Evolutionary conservation across 2,329 filamentous ascomycete genomes (phyloP).

Genomic region (Alternaria sp.): DNA sequence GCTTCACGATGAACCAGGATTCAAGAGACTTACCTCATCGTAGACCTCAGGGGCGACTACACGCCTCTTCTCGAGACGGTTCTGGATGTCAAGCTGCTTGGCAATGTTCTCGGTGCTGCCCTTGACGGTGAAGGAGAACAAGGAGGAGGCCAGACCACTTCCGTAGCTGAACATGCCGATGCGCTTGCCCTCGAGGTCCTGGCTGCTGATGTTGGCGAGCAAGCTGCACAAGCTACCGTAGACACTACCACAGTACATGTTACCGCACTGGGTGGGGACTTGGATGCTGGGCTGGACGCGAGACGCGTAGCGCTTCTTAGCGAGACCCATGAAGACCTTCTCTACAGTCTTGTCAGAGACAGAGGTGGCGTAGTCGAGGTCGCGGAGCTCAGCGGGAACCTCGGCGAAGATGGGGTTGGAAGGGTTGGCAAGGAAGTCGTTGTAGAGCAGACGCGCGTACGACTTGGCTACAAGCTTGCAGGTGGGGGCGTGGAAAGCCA

Average conservation of each 20-base stretch:
- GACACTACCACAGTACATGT: conserved; percentile 65
- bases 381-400: conserved; percentile 59
- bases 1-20: conserved; percentile 9
- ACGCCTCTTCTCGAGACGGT: conserved; percentile 56
- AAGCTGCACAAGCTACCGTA: conserved; percentile 61
- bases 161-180: conserved; percentile 63
- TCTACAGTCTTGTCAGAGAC: conserved; percentile 62
- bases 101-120: conserved; percentile 58
- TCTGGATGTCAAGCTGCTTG: conserved; percentile 59
- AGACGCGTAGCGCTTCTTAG: conserved; percentile 61
- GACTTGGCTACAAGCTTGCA: conserved; percentile 66
- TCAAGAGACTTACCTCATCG: conserved; percentile 52
- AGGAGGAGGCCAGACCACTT: conserved; percentile 60
- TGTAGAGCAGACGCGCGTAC: conserved; percentile 62
- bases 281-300: conserved; percentile 61
- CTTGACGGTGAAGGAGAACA: conserved; percentile 61
- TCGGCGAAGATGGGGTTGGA: conserved; percentile 60
- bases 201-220: conserved; percentile 56
- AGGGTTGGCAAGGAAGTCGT: conserved; percentile 60
- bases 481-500: conserved; percentile 64
- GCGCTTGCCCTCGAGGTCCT: conserved; percentile 60
- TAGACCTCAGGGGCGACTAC: conserved; percentile 59
- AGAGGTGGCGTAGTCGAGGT: conserved; percentile 57
- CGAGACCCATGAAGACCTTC: conserved; percentile 62
- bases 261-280: conserved; percentile 63